Evolutionary conservation across 164 flowering plant species (phyloP), one percentile per base, ranked within the genome.

Genomic region (Pachysandra terminalis): DNA sequence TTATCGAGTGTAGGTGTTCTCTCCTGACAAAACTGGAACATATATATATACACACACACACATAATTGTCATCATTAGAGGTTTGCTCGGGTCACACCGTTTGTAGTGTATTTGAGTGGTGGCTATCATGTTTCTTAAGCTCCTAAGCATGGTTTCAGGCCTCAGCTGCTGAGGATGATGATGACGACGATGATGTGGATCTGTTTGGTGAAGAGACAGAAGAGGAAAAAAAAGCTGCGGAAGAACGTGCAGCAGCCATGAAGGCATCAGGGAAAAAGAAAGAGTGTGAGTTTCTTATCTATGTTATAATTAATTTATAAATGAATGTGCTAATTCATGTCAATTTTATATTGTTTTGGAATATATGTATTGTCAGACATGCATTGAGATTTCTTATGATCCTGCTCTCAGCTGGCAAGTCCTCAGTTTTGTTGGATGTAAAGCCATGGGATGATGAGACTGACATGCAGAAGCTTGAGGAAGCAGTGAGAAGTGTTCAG

Each of bases 381-480:
- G 26, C 7, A n/a, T 19, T 59, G 15, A 54, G 54, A 41, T 64
- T 21, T 68, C 17, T 28, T 67, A 9, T 59, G 57, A 0, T 27
- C 56, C 21, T 25, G 6, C 71, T 58, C 5, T 49, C 88, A 94
- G 98, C 82, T 80, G 98, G 98, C 28, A 95, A 92, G 80, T 95
- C 98, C 9, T 95, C 98, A 0, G 89, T 91, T 53, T 71, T 89
- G 55, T 21, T 91, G 87, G 97, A 91, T 71, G 82, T 91, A 64
- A 91, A 91, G 75, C 97, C 97, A 41, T 89, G 97, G 97, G 97
- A 91, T 68, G 97, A 91, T 68, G 95, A 91, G 75, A 91, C 97
- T 14, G 95, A 91, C 85, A 91, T 91, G 97, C 71, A 85, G 57
- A 84, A 84, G 77, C 93, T 89, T 16, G 97, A 91, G 74, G 95